phyloP scores from a whole-genome alignment of 1,139 yeast species.

The Pichia sp. region DNA sequence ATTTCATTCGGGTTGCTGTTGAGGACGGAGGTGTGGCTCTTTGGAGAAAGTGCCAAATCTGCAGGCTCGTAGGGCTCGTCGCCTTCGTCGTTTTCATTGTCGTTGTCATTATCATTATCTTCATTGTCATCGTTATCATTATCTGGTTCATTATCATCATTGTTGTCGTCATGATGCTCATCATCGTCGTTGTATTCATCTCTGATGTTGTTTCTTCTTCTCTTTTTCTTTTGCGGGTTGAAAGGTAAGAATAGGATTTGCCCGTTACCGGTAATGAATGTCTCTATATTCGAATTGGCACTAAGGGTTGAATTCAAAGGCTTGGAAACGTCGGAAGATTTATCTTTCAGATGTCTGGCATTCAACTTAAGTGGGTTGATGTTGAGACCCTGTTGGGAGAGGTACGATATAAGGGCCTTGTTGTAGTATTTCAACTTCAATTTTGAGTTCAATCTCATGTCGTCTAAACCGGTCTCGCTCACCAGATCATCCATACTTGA shows the following conservation, averaged over 20 bases:
- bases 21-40: background rate
- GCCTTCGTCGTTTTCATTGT: conserved; percentile 6
- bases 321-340: conserved; percentile 5
- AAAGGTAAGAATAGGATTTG: conserved; percentile 33
- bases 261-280: conserved; percentile 32
- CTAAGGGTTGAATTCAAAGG: conserved; percentile 9
- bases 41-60: background rate
- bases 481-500: conserved; percentile 28
- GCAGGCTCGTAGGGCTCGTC: conserved; percentile 4
- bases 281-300: conserved; percentile 20
- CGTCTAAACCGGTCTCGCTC: conserved; percentile 24
- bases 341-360: conserved; percentile 13
- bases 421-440: conserved; percentile 27
- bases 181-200: conserved; percentile 26
- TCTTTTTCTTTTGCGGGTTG: conserved; percentile 30
- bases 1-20: no score
- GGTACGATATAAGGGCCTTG: conserved; percentile 25
- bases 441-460: conserved; percentile 7
- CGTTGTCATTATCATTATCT: no score
- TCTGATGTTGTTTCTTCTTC: conserved; percentile 19
- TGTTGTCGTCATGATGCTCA: conserved; percentile 29
- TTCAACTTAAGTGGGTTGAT: conserved; percentile 27
- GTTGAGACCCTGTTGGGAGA: conserved; percentile 30
- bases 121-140: conserved; percentile 18
- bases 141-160: conserved; percentile 19